Evolutionary conservation across 192 early-diverging fungal genomes (phyloP).

Genomic region (Entomortierella parvispora): DNA sequence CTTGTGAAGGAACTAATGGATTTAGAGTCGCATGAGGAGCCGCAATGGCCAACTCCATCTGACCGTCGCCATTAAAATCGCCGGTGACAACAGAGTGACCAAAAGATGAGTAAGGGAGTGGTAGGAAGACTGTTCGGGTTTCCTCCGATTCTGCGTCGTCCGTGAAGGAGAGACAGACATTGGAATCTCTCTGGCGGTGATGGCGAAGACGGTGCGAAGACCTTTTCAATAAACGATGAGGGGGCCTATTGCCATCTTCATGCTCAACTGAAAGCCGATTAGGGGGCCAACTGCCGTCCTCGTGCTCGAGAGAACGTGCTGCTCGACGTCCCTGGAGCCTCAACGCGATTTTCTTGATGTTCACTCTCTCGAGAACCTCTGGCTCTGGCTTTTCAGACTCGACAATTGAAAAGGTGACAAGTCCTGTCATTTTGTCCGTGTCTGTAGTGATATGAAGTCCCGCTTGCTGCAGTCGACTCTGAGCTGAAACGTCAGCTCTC

Average conservation of each 20-base stretch:
- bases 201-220: too few species aligned
- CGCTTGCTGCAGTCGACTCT: slow-evolving; percentile 9
- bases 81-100: slow-evolving; percentile 72
- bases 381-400: not conserved
- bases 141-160: slow-evolving; percentile 23
- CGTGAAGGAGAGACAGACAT: slow-evolving; percentile 20
- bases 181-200: not conserved
- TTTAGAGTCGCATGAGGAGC: slow-evolving; percentile 64
- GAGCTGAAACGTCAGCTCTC: slow-evolving; percentile 7
- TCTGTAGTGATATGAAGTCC: slow-evolving; percentile 7
- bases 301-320: too few species aligned
- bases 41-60: slow-evolving; percentile 68
- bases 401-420: slow-evolving; percentile 31
- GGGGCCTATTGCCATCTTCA: too few species aligned
- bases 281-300: too few species aligned
- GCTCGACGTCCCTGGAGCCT: too few species aligned
- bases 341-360: not conserved
- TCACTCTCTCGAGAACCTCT: not conserved
- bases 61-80: slow-evolving; percentile 76
- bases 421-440: slow-evolving; percentile 9
- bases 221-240: too few species aligned
- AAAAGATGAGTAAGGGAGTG: slow-evolving; percentile 67
- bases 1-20: slow-evolving; percentile 49
- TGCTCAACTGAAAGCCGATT: too few species aligned
- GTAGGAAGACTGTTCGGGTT: slow-evolving; percentile 50